phyloP scores from a whole-genome alignment of 73 alveolate species.

The Tetrahymena elliotti region DNA sequence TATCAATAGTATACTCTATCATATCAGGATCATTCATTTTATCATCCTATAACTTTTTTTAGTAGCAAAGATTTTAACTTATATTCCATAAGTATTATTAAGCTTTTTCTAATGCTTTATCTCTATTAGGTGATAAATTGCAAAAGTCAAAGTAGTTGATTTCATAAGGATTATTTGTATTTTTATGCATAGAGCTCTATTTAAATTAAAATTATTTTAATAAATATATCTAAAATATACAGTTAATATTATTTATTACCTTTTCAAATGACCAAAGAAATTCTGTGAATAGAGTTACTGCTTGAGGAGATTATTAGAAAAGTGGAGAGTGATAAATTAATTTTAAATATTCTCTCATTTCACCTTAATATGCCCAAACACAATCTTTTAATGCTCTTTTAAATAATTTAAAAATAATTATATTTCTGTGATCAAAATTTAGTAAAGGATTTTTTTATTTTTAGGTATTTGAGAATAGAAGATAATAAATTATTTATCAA shows the following conservation, averaged over 20 bases:
- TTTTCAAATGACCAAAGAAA: background rate
- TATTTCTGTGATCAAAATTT: no score
- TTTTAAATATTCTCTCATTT: background rate
- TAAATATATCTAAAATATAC: no score
- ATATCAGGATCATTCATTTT: background rate
- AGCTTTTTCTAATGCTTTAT: background rate
- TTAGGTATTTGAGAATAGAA: no score
- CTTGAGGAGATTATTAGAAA: background rate
- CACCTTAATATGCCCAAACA: background rate
- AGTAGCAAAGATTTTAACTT: background rate
- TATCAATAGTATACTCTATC: background rate
- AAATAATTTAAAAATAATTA: background rate
- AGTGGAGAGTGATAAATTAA: background rate
- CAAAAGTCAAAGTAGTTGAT: background rate
- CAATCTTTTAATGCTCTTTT: background rate
- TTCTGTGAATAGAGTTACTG: background rate
- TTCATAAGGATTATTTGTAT: background rate
- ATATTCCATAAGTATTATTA: background rate
- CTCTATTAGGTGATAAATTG: background rate
- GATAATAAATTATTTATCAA: no score
- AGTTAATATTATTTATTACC: no score
- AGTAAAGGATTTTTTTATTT: no score
- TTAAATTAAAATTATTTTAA: background rate
- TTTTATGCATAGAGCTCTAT: background rate
- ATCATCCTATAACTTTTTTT: background rate